These are phyloP conservation scores for Citeromyces siamensis DNA, from an alignment of 1,139 yeast genomes.

Conservation along the genomic window DNA sequence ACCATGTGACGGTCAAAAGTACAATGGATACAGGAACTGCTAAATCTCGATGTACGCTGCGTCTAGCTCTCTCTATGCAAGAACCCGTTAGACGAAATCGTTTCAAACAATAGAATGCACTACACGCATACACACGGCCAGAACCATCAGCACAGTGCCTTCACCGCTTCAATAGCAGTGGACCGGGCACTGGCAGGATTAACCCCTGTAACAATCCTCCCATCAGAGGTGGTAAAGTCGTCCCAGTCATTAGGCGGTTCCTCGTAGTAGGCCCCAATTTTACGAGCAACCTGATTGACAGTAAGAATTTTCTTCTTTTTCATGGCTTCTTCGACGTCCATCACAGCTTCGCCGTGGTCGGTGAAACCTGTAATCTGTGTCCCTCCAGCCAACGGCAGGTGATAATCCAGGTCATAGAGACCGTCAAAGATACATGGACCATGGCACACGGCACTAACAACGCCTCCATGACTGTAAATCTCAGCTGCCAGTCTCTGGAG, in stretches of 20 bases:
- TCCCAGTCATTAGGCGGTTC: slow-evolving; percentile 40
- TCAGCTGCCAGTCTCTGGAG: slow-evolving; percentile 31
- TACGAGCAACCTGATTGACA: slow-evolving; percentile 23
- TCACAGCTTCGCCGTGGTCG: slow-evolving; percentile 33
- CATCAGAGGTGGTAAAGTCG: slow-evolving; percentile 36
- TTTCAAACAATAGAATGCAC: too few species aligned
- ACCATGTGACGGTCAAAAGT: too few species aligned
- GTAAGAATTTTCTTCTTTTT: slow-evolving; percentile 22
- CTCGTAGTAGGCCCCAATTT: slow-evolving; percentile 29
- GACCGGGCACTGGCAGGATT: slow-evolving; percentile 26
- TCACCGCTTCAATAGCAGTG: not conserved
- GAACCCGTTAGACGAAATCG: too few species aligned
- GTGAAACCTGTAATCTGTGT: slow-evolving; percentile 51
- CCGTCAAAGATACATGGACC: slow-evolving; percentile 46
- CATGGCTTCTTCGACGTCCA: slow-evolving; percentile 26
- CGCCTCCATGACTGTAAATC: slow-evolving; percentile 37
- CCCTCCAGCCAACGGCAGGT: slow-evolving; percentile 33
- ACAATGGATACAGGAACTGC: too few species aligned
- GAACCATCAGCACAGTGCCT: not conserved
- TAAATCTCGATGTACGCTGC: too few species aligned
- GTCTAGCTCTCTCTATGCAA: too few species aligned
- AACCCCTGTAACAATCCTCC: slow-evolving; percentile 45
- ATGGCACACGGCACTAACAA: slow-evolving; percentile 54
- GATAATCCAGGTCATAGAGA: slow-evolving; percentile 27
- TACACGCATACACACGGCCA: too few species aligned